Conservation (phyloP, 179 eudicot species). For the Spergularia azorica region DNA sequence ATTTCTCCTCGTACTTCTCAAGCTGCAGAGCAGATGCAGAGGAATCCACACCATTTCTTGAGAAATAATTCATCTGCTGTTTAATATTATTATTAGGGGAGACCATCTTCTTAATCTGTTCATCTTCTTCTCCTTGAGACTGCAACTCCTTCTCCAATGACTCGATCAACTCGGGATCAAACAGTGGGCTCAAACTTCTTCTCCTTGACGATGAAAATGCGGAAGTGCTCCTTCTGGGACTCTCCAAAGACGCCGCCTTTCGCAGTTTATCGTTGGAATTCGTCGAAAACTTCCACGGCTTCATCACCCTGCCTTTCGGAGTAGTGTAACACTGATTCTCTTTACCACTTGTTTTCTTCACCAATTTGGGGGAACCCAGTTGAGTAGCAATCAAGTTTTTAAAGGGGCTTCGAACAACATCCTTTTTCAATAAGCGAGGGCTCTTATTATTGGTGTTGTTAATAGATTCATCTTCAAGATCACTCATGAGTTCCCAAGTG, state of each 20-base stretch:
- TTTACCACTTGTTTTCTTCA: slow-evolving; percentile 41
- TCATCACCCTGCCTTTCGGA: slow-evolving; percentile 42
- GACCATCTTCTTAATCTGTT: slow-evolving; percentile 47
- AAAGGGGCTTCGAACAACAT: slow-evolving; percentile 49
- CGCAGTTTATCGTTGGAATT: slow-evolving; percentile 36
- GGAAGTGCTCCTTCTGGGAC: slow-evolving; percentile 37
- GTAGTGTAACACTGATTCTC: slow-evolving; percentile 21
- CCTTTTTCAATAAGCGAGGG: slow-evolving; percentile 37
- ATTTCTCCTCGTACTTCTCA: slow-evolving; percentile 37
- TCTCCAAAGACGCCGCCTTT: slow-evolving; percentile 39
- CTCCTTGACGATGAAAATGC: slow-evolving; percentile 22
- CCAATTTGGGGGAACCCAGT: slow-evolving; percentile 48
- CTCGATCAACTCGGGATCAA: slow-evolving; percentile 39
- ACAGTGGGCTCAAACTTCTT: slow-evolving; percentile 38
- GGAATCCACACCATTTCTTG: not conserved
- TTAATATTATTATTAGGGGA: not conserved
- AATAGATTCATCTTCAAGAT: slow-evolving; percentile 55
- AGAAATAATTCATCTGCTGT: not conserved
- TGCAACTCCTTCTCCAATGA: slow-evolving; percentile 41
- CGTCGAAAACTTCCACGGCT: slow-evolving; percentile 36
- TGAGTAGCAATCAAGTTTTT: slow-evolving; percentile 46
- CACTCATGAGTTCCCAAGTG: slow-evolving; percentile 86
- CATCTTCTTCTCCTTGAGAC: slow-evolving; percentile 30
- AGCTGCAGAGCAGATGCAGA: not conserved
- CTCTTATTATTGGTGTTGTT: slow-evolving; percentile 44